Conservation (phyloP, 1,284 basidiomycete genomes). For the Mycosarcoma maydis region DNA sequence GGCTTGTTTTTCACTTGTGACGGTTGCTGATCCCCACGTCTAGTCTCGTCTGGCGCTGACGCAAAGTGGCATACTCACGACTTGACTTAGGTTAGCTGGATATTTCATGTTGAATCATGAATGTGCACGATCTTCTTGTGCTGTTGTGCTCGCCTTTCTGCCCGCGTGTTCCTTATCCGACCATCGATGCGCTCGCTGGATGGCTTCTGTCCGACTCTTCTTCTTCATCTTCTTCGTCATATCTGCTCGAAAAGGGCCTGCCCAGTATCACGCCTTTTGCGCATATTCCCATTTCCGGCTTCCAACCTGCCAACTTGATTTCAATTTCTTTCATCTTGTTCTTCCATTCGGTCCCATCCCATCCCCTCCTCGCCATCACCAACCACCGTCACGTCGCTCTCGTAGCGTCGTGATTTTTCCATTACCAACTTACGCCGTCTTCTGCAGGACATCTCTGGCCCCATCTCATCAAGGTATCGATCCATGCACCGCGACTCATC, state of each 20-base stretch:
- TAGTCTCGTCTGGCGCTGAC: background rate
- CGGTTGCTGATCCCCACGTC: constrained; percentile 1
- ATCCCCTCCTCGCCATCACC: background rate
- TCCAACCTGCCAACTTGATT: no score
- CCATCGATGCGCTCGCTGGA: background rate
- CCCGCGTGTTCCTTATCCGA: constrained; percentile 12
- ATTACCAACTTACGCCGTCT: no score
- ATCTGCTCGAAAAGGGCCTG: background rate
- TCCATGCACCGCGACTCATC: background rate
- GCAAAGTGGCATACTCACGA: no score
- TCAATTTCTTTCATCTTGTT: background rate
- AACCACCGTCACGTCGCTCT: background rate
- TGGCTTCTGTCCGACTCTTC: background rate
- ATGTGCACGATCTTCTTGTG: background rate
- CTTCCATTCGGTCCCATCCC: background rate
- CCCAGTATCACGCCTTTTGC: constrained; percentile 5
- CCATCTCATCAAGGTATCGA: background rate
- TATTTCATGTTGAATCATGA: no score
- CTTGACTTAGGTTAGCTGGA: no score
- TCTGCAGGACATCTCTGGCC: no score
- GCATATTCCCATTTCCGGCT: background rate
- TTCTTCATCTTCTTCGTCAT: constrained; percentile 7
- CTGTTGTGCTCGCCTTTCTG: background rate
- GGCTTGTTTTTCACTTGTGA: no score
- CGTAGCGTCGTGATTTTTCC: background rate